A percentile compares a stretch with the other conserved stretches of the same genome.
Evolutionary conservation across 1,139 yeast genomes (phyloP).

Genomic region (Blastobotrys illinoisensis): DNA sequence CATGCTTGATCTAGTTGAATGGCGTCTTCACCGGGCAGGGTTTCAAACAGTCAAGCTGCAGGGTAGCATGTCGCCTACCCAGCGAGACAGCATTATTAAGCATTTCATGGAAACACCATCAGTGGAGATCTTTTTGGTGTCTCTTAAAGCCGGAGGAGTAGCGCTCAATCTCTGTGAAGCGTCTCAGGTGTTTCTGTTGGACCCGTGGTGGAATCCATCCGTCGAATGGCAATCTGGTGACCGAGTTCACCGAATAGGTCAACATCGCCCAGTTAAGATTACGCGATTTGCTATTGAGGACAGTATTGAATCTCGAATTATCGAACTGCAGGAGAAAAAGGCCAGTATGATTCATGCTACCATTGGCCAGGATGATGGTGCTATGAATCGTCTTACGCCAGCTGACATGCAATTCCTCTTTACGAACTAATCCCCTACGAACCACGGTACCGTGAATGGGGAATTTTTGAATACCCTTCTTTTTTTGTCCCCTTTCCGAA

Average conservation of each 20-base stretch:
- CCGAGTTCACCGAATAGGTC: conserved; percentile 96
- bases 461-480: not conserved
- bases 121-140: conserved; percentile 89
- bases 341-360: conserved; percentile 98
- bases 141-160: conserved; percentile 97
- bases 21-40: conserved; percentile 92
- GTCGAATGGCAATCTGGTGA: conserved; percentile 99
- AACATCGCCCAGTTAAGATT: conserved; percentile 88
- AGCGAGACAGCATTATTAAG: conserved; percentile 83
- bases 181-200: conserved; percentile 88
- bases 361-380: conserved; percentile 84
- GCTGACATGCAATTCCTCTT: conserved; percentile 92
- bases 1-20: conserved; percentile 90
- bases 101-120: conserved; percentile 87
- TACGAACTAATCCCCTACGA: conserved; percentile 44
- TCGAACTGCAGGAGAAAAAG: conserved; percentile 92
- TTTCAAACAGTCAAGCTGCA: conserved; percentile 88
- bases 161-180: conserved; percentile 96
- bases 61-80: conserved; percentile 95
- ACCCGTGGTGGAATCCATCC: conserved; percentile 99
- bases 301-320: conserved; percentile 91
- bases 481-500: too few species aligned
- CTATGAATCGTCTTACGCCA: conserved; percentile 80
- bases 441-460: too few species aligned
- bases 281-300: conserved; percentile 92